phyloP scores from a whole-genome alignment of 345 rosid species.

The Salix arbutifolia region DNA sequence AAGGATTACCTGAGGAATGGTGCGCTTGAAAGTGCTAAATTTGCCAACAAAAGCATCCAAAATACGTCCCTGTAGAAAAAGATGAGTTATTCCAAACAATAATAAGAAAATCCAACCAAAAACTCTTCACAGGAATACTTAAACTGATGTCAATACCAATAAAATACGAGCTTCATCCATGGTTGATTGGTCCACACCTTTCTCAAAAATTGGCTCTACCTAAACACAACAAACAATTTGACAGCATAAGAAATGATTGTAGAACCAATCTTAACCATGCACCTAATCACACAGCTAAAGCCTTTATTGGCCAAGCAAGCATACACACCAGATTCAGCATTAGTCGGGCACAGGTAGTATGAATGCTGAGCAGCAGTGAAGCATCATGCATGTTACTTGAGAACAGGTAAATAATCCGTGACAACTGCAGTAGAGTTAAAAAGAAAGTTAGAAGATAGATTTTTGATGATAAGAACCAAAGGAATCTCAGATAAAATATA shows the following conservation, averaged over 20 bases:
- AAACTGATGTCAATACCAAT: slow-evolving; percentile 48
- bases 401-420: too few species aligned
- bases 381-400: too few species aligned
- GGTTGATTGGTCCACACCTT: slow-evolving; percentile 87
- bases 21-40: slow-evolving; percentile 94
- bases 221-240: slow-evolving; percentile 28
- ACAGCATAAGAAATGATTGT: slow-evolving; percentile 8
- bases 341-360: too few species aligned
- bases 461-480: too few species aligned
- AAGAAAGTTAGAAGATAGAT: too few species aligned
- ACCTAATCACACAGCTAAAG: not conserved
- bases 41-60: slow-evolving; percentile 99
- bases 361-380: too few species aligned
- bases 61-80: slow-evolving; percentile 70
- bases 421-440: too few species aligned
- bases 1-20: slow-evolving; percentile 87
- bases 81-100: slow-evolving; percentile 15
- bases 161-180: slow-evolving; percentile 95
- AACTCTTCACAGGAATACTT: slow-evolving; percentile 8
- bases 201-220: slow-evolving; percentile 99
- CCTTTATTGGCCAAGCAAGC: too few species aligned
- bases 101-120: slow-evolving; percentile 11
- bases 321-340: too few species aligned
- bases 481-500: too few species aligned
- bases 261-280: slow-evolving; percentile 9